Evolutionary conservation across 768 basidiomycete species (phyloP), one percentile per base, ranked within the genome.

Genomic region (Boletus pseudo-olivaceus): DNA sequence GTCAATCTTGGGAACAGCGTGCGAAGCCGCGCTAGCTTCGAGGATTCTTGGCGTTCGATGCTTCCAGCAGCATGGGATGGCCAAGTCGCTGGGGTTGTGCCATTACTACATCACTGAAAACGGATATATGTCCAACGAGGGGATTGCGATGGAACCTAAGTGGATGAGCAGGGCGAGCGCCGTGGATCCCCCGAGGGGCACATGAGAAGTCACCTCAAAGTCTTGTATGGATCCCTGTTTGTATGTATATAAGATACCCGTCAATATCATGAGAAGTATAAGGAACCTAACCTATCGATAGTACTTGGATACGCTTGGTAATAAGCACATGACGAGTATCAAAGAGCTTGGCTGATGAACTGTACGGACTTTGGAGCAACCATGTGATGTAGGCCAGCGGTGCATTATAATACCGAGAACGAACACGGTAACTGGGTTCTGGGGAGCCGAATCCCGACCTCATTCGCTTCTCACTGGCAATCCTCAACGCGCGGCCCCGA

Each of bases 41-140:
- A 85, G 55, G 87, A 87, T 41, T 76, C 78, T 74, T 78, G 19
- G 70, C n/a, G 74, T 33, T 82, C 82, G 8, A 82, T 86, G 59
- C 62, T 84, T 23, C 23, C 23, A 23, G 29, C 78, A 76, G 37
- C 72, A 76, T 45, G 70, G 74, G 26, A 71, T 70, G 17, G 56
- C 55, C 56, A 70, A 66, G 58, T 73, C 76, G 7, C 85, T 83
- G 65, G 74, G 77, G 6, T 80, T 83, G 17, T 82, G 84, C 11
- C 70, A 87, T 61, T 76, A 78, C 55, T 76, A 78, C 55, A 50
- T 68, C 32, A 78, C 82, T 54, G 69, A 29, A 26, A 33, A 34
- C 0, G n/a, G 32, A 1, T 23, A 23, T 4, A 23, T 23, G 17
- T 33, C 45, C 14, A 27, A 48, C 11, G 34, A 52, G 6, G 29